Evolutionary conservation across 2,329 filamentous ascomycete genomes (phyloP).

Genomic region (Talaromyces sp.): DNA sequence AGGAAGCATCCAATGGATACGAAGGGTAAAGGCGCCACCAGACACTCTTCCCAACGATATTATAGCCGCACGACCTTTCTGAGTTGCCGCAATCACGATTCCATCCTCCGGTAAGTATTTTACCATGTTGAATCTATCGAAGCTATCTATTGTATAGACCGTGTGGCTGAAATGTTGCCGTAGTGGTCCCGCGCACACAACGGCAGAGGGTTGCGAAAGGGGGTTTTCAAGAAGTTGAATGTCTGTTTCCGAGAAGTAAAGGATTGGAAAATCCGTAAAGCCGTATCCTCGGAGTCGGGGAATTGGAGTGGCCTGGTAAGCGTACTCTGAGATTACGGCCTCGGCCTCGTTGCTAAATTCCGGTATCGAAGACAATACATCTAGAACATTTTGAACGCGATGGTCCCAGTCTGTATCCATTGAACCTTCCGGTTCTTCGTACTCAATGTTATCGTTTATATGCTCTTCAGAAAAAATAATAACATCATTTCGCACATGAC

Average conservation of each 20-base stretch:
- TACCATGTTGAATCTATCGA: slow-evolving; percentile 55
- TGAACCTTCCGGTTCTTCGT: neutral
- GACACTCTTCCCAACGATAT: slow-evolving; percentile 46
- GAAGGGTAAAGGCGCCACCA: slow-evolving; percentile 40
- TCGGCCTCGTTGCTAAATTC: neutral
- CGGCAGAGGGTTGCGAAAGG: slow-evolving; percentile 26
- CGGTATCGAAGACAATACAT: neutral
- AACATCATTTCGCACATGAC: neutral
- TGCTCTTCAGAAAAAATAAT: neutral
- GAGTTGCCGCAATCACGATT: slow-evolving; percentile 54
- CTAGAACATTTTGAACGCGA: neutral
- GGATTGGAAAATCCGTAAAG: slow-evolving; percentile 29
- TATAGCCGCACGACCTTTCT: slow-evolving; percentile 53
- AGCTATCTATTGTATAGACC: slow-evolving; percentile 10
- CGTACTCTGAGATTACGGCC: neutral
- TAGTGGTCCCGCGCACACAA: slow-evolving; percentile 18
- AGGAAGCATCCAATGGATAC: slow-evolving; percentile 56
- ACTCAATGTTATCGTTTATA: neutral
- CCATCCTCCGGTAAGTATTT: slow-evolving; percentile 57
- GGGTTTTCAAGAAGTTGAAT: slow-evolving; percentile 33
- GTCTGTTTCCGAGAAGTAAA: slow-evolving; percentile 38
- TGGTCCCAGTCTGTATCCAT: neutral
- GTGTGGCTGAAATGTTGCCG: slow-evolving; percentile 4
- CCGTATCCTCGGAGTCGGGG: neutral
- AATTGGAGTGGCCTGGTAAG: neutral